Percentiles rank a stretch among this genome's conserved stretches.
phyloP scores from a whole-genome alignment of 2,329 filamentous ascomycete genomes.

The Fusarium sp. region DNA sequence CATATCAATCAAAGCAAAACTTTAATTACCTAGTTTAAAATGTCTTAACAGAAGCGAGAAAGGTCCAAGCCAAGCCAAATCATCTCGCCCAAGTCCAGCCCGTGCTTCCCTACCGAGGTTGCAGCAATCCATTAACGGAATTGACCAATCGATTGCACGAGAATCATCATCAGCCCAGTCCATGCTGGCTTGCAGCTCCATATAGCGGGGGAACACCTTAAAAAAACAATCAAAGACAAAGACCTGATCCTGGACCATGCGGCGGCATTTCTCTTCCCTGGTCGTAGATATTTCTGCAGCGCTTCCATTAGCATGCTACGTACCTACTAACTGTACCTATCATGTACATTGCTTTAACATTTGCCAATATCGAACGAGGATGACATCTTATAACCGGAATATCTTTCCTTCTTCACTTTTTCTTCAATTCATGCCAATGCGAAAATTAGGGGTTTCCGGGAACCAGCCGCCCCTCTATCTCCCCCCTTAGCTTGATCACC shows the following conservation, averaged over 20 bases:
- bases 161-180: slow-evolving; percentile 34
- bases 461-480: slow-evolving; percentile 35
- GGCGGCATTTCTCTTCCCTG: slow-evolving; percentile 21
- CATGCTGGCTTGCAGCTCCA: slow-evolving; percentile 14
- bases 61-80: slow-evolving; percentile 28
- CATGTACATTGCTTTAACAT: not conserved
- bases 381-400: slow-evolving; percentile 7
- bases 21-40: not conserved
- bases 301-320: not conserved
- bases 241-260: slow-evolving; percentile 14
- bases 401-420: not conserved
- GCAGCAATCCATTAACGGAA: slow-evolving; percentile 19
- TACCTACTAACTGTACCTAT: not conserved
- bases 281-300: not conserved
- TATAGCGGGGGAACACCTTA: slow-evolving; percentile 19
- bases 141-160: slow-evolving; percentile 33
- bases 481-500: not conserved
- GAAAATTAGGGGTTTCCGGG: slow-evolving; percentile 33
- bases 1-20: not conserved
- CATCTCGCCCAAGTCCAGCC: slow-evolving; percentile 7
- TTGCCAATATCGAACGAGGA: slow-evolving; percentile 20
- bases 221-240: not conserved
- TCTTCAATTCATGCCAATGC: slow-evolving; percentile 1
- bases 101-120: slow-evolving; percentile 33
- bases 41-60: slow-evolving; percentile 13